Evolutionary conservation across 1,284 basidiomycete genomes (phyloP), one percentile per base, ranked within the genome.

Genomic region (Ganoderma sinense): DNA sequence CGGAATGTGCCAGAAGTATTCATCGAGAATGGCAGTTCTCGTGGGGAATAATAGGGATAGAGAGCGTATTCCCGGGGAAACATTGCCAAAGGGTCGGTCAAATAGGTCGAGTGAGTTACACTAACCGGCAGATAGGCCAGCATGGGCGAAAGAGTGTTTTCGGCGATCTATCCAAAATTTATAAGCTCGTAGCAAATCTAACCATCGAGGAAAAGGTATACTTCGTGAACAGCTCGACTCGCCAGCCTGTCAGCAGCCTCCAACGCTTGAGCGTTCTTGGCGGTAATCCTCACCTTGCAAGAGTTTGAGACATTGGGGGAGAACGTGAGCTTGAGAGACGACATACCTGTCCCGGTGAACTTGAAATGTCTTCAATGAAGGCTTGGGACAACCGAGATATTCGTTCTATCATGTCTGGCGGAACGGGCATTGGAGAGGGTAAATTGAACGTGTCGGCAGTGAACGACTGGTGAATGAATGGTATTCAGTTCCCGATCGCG

Each of bases 361-460:
- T 53, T 4, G 83, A 84, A 40, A 84, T 76, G 68, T 85, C 86
- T 75, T 91, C 88, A 14, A 89, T 78, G 72, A 89, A 89, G 1
- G 89, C 92, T 62, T 86, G 87, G 14, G 90, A 85, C 39, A 88
- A 69, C 67, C 91, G 88, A n/a, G 92, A 93, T 73, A 94, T 87
- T 33, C 84, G 85, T 71, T 89, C 88, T 7, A 91, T 74, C 16
- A 88, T 74, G 71, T 87, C 84, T 8, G 79, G 72, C 1, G 79
- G 80, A 33, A 91, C 76, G 14, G 81, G 79, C 53, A 80, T 75
- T 0, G 83, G 65, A 2, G 39, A 80, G n/a, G 88, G 89, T 29
- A 91, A 78, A 66, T 83, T 78, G 58, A 88, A 81, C 23, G 77
- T 80, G 55, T 89, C 85, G 69, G 87, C 82, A 41, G 82, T 77